Percentiles rank a stretch among this genome's conserved stretches.
Conservation (phyloP, 164 flowering plant species). For the Stephania japonica region DNA sequence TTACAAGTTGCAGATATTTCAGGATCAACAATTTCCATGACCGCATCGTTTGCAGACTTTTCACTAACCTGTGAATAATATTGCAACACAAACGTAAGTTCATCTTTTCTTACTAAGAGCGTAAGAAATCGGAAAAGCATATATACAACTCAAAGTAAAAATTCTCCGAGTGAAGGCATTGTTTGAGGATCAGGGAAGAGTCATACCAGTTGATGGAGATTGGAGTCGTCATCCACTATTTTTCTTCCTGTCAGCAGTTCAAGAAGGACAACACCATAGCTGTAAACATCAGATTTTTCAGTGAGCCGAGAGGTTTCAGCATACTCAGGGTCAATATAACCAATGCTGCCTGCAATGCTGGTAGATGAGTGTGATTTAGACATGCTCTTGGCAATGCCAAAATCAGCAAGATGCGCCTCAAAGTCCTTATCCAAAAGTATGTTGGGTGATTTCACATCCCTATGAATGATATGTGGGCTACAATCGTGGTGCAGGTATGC, state of each 20-base stretch:
- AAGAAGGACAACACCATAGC: slow-evolving; percentile 87
- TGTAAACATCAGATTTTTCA: slow-evolving; percentile 96
- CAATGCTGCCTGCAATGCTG: slow-evolving; percentile 90
- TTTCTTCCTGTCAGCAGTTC: slow-evolving; percentile 91
- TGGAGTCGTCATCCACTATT: slow-evolving; percentile 89
- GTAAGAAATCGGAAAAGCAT: background rate
- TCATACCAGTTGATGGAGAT: slow-evolving; percentile 86
- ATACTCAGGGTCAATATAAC: slow-evolving; percentile 97
- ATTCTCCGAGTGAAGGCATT: background rate
- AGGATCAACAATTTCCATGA: slow-evolving; percentile 91
- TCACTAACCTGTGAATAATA: slow-evolving; percentile 43
- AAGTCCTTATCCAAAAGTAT: slow-evolving; percentile 81
- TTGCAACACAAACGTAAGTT: background rate
- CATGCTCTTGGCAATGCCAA: slow-evolving; percentile 87
- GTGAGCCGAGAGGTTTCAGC: slow-evolving; percentile 92
- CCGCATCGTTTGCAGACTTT: slow-evolving; percentile 80
- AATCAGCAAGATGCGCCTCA: slow-evolving; percentile 94
- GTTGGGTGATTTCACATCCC: slow-evolving; percentile 95
- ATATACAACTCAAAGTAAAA: too few species aligned
- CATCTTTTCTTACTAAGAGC: background rate
- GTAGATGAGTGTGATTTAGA: slow-evolving; percentile 83
- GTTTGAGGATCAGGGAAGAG: background rate
- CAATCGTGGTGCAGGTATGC: slow-evolving; percentile 97
- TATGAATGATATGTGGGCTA: slow-evolving; percentile 85
- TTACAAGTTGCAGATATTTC: slow-evolving; percentile 72